Conservation (phyloP, 2,329 filamentous ascomycete genomes). For the Penicillium sp. region DNA sequence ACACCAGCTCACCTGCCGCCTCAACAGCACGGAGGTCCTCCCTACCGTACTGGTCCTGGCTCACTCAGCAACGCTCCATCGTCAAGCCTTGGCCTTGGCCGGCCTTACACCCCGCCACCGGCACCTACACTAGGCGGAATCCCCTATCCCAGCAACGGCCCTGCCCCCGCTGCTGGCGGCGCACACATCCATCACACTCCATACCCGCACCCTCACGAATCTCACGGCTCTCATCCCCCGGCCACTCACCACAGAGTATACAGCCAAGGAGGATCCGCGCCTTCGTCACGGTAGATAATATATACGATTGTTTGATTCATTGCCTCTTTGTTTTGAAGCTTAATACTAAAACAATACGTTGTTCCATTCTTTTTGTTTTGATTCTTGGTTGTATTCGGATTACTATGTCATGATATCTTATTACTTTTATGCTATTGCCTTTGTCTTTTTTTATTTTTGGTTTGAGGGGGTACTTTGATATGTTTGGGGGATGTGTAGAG, state of each 20-base stretch:
- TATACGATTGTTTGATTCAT: not conserved
- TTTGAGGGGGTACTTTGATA: not conserved
- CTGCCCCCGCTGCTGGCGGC: not conserved
- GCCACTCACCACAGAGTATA: conserved; percentile 35
- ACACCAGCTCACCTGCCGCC: conserved; percentile 19
- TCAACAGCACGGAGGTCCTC: conserved; percentile 4
- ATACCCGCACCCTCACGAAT: conserved; percentile 9
- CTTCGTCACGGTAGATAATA: conserved; percentile 1
- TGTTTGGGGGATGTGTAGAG: not conserved
- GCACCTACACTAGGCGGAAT: conserved; percentile 22
- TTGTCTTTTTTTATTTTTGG: not conserved
- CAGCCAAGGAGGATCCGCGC: conserved; percentile 28
- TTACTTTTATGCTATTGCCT: not conserved
- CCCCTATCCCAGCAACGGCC: conserved; percentile 23
- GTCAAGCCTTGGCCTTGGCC: conserved; percentile 27
- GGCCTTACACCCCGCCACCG: conserved; percentile 39
- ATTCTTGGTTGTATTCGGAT: conserved; percentile 1
- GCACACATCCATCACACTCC: conserved; percentile 8
- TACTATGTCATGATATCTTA: not conserved
- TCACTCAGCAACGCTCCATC: conserved; percentile 21
- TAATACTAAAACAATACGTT: not conserved
- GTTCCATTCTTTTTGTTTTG: not conserved
- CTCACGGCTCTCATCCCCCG: conserved; percentile 5
- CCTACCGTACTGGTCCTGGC: not conserved
- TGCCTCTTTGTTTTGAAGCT: not conserved